Evolutionary conservation across 2,329 filamentous ascomycete species (phyloP), one percentile per base, ranked within the genome.

Genomic region (Cucurbitaria berberidis): DNA sequence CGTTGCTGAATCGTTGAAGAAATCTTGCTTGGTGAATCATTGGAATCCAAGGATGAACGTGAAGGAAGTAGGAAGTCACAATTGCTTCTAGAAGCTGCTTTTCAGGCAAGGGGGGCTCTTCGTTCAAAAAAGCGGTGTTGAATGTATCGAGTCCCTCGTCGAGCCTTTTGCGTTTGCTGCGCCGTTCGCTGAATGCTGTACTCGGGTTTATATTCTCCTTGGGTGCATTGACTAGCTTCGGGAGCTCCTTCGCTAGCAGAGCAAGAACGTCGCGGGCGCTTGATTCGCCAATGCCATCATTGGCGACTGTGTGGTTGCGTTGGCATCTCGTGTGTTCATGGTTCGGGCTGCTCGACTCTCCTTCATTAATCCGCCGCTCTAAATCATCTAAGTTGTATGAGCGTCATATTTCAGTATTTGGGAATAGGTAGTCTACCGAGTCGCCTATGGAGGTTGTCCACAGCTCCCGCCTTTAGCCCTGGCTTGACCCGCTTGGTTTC

Each of bases 11-110:
- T 21, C 45, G 45, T 7, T 53, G 52, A 3, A 59, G 42, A 35
- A 63, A 63, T 24, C 57, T 41, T 1, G 42, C 45, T 32, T 63
- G 51, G 26, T 63, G 60, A 10, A 63, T 58, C 57, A 63, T 63
- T 2, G 60, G 60, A 7, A 63, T 60, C 55, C 57, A 60, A 1
- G 60, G 60, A 41, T 63, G 60, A 21, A 63, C 29, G 18, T 58
- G 47, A 15, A 34, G 40, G 19, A 63, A 63, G 32, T 63, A 63
- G 1, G 57, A 54, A 5, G 39, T 30, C 11, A 63, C 7, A 13
- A 51, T 51, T 13, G 49, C 35, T 19, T 56, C 47, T 18, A 61
- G 30, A 8, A 42, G 30, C 5, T 51, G 48, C 2, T 39, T 0
- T 18, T 22, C 19, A 13, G 52, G 51, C 22, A 53, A 26, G 13